phyloP scores from a whole-genome alignment of 352 stramenopile species.

The Pythium periplocum region DNA sequence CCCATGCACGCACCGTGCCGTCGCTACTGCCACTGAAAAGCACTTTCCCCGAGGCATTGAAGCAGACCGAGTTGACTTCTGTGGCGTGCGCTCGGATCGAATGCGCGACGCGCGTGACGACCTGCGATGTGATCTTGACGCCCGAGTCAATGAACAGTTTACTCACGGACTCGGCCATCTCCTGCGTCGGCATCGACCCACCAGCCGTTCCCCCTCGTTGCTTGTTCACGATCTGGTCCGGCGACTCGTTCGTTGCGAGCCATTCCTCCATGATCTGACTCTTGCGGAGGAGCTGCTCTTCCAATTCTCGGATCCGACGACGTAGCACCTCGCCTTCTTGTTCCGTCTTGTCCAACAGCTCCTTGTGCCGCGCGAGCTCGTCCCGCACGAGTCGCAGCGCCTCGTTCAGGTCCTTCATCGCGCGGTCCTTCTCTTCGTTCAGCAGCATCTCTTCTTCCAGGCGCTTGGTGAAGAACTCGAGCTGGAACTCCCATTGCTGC shows the following conservation, averaged over 20 bases:
- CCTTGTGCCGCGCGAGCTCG: conserved; percentile 52
- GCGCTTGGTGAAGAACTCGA: conserved; percentile 46
- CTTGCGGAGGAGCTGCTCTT: conserved; percentile 55
- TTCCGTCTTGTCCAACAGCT: conserved; percentile 49
- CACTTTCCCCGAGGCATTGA: conserved; percentile 78
- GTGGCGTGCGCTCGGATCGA: conserved; percentile 73
- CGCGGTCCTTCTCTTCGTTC: conserved; percentile 60
- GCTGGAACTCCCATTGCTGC: conserved; percentile 49
- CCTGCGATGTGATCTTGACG: conserved; percentile 12
- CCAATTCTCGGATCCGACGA: conserved; percentile 33
- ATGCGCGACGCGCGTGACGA: conserved; percentile 40
- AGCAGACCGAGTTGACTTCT: conserved; percentile 82
- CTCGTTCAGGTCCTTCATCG: conserved; percentile 57
- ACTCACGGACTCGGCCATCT: conserved; percentile 43
- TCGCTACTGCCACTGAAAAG: conserved; percentile 81
- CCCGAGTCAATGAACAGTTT: conserved; percentile 27
- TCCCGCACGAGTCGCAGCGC: conserved; percentile 40
- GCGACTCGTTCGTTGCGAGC: conserved; percentile 35
- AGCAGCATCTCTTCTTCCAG: conserved; percentile 61
- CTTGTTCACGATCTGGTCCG: conserved; percentile 10
- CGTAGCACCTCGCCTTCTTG: conserved; percentile 31
- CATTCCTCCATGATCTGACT: conserved; percentile 57
- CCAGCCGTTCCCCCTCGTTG: conserved; percentile 7
- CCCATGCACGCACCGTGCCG: conserved; percentile 76
- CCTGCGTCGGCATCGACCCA: conserved; percentile 28